Percentiles rank a stretch among this genome's conserved stretches.
Conservation (phyloP, 495 filamentous ascomycete genomes). For the Penicillium parvum region DNA sequence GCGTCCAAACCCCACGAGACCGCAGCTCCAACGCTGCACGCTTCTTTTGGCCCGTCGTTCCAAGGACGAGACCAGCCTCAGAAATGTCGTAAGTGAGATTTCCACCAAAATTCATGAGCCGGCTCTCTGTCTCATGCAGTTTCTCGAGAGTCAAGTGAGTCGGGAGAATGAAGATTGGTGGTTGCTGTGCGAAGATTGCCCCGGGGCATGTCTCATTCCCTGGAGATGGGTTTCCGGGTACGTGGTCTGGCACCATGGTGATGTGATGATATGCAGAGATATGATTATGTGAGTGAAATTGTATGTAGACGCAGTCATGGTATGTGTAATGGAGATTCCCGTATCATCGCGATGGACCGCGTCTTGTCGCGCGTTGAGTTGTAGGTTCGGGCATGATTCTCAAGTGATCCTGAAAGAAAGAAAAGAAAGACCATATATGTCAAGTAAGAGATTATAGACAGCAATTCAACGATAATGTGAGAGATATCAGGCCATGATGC, state of each 20-base stretch:
- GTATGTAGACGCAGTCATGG: not conserved
- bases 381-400: not conserved
- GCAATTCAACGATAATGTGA: too few species aligned
- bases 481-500: too few species aligned
- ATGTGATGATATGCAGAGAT: not conserved
- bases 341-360: not conserved
- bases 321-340: not conserved
- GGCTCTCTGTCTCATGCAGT: constrained; percentile 58
- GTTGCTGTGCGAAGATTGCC: constrained; percentile 30
- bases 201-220: not conserved
- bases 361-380: not conserved
- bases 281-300: not conserved
- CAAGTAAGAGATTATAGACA: too few species aligned
- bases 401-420: not conserved
- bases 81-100: constrained; percentile 65
- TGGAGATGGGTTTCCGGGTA: constrained; percentile 4
- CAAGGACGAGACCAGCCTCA: constrained; percentile 72
- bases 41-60: constrained; percentile 60
- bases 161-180: constrained; percentile 69
- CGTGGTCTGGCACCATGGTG: not conserved
- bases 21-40: constrained; percentile 76
- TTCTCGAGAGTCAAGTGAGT: constrained; percentile 61
- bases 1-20: constrained; percentile 56
- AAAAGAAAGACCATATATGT: too few species aligned
- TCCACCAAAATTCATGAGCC: constrained; percentile 50